These are phyloP conservation scores for Phytophthora crassamura DNA, from an alignment of 352 stramenopile genomes.

Conservation along the genomic window DNA sequence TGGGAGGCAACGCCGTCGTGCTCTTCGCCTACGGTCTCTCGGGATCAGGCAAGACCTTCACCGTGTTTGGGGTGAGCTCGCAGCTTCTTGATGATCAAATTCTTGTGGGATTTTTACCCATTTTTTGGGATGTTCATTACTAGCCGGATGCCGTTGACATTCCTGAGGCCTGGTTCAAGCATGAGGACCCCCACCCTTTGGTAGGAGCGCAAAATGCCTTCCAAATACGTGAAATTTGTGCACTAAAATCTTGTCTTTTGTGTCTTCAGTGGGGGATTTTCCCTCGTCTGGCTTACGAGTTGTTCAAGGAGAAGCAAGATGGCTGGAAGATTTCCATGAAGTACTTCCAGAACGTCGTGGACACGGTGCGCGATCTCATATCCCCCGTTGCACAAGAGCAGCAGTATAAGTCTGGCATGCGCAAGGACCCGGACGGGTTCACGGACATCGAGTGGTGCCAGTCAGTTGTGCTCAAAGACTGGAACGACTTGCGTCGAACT, in stretches of 20 bases:
- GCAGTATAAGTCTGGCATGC: slow-evolving; percentile 96
- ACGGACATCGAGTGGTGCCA: slow-evolving; percentile 97
- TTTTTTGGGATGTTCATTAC: not conserved
- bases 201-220: slow-evolving; percentile 20
- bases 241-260: not conserved
- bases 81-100: not conserved
- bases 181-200: slow-evolving; percentile 86
- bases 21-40: slow-evolving; percentile 94
- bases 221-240: not conserved
- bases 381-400: slow-evolving; percentile 93
- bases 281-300: slow-evolving; percentile 91
- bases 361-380: slow-evolving; percentile 95
- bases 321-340: slow-evolving; percentile 98
- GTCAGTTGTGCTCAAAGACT: slow-evolving; percentile 92
- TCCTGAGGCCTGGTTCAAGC: slow-evolving; percentile 95
- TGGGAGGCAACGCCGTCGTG: slow-evolving; percentile 93
- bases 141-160: slow-evolving; percentile 92
- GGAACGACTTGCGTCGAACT: slow-evolving; percentile 91
- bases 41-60: slow-evolving; percentile 94
- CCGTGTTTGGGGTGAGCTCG: slow-evolving; percentile 85
- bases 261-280: slow-evolving; percentile 90
- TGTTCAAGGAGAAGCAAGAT: slow-evolving; percentile 95
- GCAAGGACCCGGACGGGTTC: slow-evolving; percentile 94
- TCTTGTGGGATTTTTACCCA: no score
- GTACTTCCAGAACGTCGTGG: slow-evolving; percentile 97